Percentiles rank a stretch among this genome's conserved stretches.
These are phyloP conservation scores for Debaryomycetaceae sp. DNA, from an alignment of 1,139 yeast genomes.

Conservation along the genomic window DNA sequence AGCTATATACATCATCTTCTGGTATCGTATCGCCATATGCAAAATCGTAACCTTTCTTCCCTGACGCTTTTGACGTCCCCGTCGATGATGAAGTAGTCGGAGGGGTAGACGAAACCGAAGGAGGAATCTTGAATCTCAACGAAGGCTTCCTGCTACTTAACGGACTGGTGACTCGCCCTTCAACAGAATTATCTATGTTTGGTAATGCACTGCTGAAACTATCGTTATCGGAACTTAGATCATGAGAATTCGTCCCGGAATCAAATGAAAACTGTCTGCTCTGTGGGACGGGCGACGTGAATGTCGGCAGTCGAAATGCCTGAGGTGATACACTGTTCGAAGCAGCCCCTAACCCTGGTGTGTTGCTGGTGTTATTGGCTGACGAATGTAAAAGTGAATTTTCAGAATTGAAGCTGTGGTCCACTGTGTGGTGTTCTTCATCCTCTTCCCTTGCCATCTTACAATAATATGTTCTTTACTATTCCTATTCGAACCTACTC, in stretches of 20 bases:
- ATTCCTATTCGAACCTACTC: not conserved
- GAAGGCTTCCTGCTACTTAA: conserved; percentile 17
- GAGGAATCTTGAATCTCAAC: conserved; percentile 24
- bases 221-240: conserved; percentile 9
- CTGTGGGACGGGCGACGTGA: conserved; percentile 5
- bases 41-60: not conserved
- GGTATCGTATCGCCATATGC: not conserved
- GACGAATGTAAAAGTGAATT: not conserved
- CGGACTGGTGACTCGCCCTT: conserved; percentile 7
- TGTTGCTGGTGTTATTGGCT: not conserved
- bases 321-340: conserved; percentile 1
- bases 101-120: conserved; percentile 9
- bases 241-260: conserved; percentile 9
- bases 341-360: not conserved
- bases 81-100: conserved; percentile 5
- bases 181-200: conserved; percentile 24
- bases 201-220: conserved; percentile 18
- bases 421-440: not conserved
- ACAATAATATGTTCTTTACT: not conserved
- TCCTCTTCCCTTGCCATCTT: not conserved
- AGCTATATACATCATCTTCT: conserved; percentile 15
- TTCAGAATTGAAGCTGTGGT: not conserved
- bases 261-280: conserved; percentile 14
- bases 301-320: conserved; percentile 3
- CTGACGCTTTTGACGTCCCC: not conserved